phyloP scores from a whole-genome alignment of 441 rosid genomes.

The Corymbia calophylla region DNA sequence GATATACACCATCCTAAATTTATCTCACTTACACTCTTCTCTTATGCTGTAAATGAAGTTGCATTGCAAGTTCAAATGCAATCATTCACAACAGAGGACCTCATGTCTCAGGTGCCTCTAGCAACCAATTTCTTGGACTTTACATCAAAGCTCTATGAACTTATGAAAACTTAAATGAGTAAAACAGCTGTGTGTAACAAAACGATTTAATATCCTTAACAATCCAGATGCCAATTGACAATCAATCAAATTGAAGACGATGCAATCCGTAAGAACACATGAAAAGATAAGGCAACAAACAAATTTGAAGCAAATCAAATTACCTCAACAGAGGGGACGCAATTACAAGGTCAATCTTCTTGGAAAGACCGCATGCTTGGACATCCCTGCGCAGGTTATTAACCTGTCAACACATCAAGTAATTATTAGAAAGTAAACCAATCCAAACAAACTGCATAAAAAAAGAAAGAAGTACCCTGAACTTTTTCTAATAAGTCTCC shows the following conservation, averaged over 20 bases:
- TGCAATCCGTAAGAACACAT: not conserved
- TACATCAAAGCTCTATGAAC: not conserved
- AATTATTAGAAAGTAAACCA: not conserved
- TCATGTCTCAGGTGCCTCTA: not conserved
- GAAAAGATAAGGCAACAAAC: not conserved
- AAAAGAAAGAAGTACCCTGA: not conserved
- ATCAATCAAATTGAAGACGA: not conserved
- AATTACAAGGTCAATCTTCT: conserved; percentile 56
- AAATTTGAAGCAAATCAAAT: not conserved
- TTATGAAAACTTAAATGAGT: not conserved
- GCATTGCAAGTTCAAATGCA: not conserved
- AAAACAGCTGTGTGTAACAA: not conserved
- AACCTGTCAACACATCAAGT: conserved; percentile 26
- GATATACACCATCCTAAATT: not conserved
- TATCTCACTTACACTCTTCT: not conserved
- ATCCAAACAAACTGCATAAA: not conserved
- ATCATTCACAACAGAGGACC: not conserved
- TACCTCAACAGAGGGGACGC: conserved; percentile 83
- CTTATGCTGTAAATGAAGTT: not conserved
- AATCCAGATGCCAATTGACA: not conserved
- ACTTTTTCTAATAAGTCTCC: not conserved
- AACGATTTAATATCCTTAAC: not conserved
- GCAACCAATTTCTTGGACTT: not conserved
- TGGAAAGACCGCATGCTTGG: conserved; percentile 28
- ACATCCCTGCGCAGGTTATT: conserved; percentile 31